These are phyloP conservation scores for Fusarium oligoseptatum DNA, from an alignment of 2,329 filamentous ascomycete species.

Conservation along the genomic window DNA sequence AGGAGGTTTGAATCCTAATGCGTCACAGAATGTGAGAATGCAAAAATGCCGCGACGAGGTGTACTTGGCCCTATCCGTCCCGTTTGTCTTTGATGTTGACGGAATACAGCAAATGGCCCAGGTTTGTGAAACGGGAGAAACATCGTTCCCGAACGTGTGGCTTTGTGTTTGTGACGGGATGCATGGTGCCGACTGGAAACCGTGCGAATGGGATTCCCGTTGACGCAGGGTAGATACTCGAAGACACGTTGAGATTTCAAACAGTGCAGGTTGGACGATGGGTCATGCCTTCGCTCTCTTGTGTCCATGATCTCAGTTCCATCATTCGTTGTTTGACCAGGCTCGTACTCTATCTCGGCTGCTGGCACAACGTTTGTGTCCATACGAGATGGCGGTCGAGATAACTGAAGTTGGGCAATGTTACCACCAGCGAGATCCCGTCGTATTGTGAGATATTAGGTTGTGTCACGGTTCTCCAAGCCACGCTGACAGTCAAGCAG, in stretches of 20 bases:
- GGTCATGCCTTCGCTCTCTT: neutral
- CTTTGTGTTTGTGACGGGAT: conserved; percentile 16
- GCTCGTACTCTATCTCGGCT: conserved; percentile 32
- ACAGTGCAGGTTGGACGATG: conserved; percentile 8
- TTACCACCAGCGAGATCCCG: conserved; percentile 31
- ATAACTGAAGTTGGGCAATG: conserved; percentile 14
- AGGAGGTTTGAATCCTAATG: neutral
- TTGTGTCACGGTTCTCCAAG: conserved; percentile 23
- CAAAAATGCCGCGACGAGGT: neutral
- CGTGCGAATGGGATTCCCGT: conserved; percentile 30
- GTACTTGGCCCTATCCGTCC: neutral
- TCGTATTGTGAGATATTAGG: conserved; percentile 25
- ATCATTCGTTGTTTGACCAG: conserved; percentile 22
- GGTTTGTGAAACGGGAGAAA: conserved; percentile 11
- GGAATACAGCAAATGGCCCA: neutral
- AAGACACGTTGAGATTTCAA: neutral
- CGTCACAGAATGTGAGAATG: neutral
- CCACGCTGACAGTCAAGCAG: conserved; percentile 24
- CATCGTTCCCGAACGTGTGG: conserved; percentile 11
- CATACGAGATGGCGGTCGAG: conserved; percentile 14
- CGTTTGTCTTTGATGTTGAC: neutral
- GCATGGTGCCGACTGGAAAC: conserved; percentile 33
- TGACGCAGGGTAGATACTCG: neutral
- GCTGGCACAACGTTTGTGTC: conserved; percentile 17
- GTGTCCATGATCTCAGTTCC: conserved; percentile 1